A percentile compares a stretch with the other conserved stretches of the same genome.
These are phyloP conservation scores for Glomus cerebriforme DNA, from an alignment of 192 early-diverging fungal genomes.

Conservation along the genomic window DNA sequence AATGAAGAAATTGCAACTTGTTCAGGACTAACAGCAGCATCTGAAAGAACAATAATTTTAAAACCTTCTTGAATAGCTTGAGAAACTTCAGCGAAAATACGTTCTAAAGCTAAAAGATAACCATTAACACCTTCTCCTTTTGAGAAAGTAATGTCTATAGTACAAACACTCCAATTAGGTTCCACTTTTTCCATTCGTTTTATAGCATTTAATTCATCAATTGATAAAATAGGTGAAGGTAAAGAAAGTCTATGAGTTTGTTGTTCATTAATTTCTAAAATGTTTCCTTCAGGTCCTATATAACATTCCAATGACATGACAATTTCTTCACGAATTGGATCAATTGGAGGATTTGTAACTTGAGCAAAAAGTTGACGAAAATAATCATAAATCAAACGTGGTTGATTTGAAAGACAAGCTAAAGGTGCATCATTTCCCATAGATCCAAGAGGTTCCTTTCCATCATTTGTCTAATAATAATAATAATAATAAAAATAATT, in stretches of 20 bases:
- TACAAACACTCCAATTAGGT: slow-evolving; percentile 75
- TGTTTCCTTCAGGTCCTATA: slow-evolving; percentile 92
- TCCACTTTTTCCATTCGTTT: slow-evolving; percentile 65
- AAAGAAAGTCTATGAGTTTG: slow-evolving; percentile 83
- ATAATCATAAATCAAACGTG: slow-evolving; percentile 94
- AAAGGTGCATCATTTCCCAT: slow-evolving; percentile 98
- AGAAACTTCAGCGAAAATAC: slow-evolving; percentile 82
- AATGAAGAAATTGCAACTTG: slow-evolving; percentile 84
- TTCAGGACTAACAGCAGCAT: slow-evolving; percentile 60
- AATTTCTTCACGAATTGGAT: slow-evolving; percentile 97
- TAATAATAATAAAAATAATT: background rate
- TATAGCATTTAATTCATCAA: slow-evolving; percentile 80
- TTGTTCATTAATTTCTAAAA: slow-evolving; percentile 78
- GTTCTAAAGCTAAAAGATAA: slow-evolving; percentile 79
- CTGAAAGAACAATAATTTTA: slow-evolving; percentile 86
- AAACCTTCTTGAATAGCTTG: slow-evolving; percentile 77
- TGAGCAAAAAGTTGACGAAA: slow-evolving; percentile 98
- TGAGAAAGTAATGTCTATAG: slow-evolving; percentile 87
- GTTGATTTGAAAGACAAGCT: slow-evolving; percentile 86
- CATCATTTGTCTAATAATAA: slow-evolving; percentile 49
- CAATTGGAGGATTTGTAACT: slow-evolving; percentile 98
- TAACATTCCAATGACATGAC: slow-evolving; percentile 97
- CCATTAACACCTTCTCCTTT: slow-evolving; percentile 75
- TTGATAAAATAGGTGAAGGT: slow-evolving; percentile 85
- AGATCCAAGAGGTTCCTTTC: slow-evolving; percentile 96